Conservation (phyloP, 2,329 filamentous ascomycete species). For the Coccinonectria pachysandricola region DNA sequence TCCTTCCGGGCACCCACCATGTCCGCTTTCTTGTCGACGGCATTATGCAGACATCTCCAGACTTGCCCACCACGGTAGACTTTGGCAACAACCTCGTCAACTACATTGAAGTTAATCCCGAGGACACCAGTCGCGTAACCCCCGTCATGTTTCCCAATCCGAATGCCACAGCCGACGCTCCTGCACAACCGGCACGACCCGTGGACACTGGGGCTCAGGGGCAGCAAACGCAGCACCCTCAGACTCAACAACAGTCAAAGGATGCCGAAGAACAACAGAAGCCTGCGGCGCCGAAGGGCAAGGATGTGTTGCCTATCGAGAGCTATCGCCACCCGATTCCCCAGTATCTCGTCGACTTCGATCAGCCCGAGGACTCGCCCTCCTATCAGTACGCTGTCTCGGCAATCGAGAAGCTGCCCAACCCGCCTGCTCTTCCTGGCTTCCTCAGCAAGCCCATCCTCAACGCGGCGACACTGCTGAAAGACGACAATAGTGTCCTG, state of each 20-base stretch:
- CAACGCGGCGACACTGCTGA: conserved; percentile 83
- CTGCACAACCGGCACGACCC: conserved; percentile 1
- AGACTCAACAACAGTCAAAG: conserved; percentile 3
- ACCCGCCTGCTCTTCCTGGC: conserved; percentile 75
- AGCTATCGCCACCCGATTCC: conserved; percentile 68
- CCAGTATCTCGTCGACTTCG: conserved; percentile 75
- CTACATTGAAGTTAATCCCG: conserved; percentile 85
- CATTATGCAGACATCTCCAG: conserved; percentile 79
- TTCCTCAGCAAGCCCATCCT: conserved; percentile 92
- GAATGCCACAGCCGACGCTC: conserved; percentile 5
- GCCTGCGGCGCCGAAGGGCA: conserved; percentile 39
- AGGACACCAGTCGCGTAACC: conserved; percentile 41
- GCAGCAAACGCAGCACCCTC: conserved; percentile 1
- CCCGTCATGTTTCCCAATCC: too few species aligned
- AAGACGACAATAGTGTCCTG: conserved; percentile 95
- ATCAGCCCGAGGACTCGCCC: conserved; percentile 69
- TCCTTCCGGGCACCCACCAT: conserved; percentile 91
- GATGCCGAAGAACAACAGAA: conserved; percentile 23
- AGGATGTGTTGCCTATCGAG: conserved; percentile 42
- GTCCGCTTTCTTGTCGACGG: conserved; percentile 93
- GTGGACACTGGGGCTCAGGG: conserved; percentile 4
- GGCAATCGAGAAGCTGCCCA: conserved; percentile 69
- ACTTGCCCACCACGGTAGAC: conserved; percentile 88
- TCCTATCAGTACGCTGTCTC: conserved; percentile 64
- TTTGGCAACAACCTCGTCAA: conserved; percentile 98